Percentiles rank a stretch among this genome's conserved stretches.
Evolutionary conservation across 495 filamentous ascomycete genomes (phyloP).

Genomic region (Podospora comata): DNA sequence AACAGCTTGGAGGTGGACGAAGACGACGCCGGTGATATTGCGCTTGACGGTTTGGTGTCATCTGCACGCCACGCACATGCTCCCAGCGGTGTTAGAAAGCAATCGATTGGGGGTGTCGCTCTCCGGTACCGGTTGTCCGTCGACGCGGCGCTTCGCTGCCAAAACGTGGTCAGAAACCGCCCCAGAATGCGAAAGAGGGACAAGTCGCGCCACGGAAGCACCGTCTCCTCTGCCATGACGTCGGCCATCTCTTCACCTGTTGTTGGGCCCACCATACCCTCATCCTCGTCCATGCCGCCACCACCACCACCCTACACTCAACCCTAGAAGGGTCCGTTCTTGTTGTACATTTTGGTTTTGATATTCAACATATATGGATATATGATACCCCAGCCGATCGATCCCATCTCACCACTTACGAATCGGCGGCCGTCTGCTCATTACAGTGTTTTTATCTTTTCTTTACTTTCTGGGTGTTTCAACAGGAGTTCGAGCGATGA

Average conservation of each 20-base stretch:
- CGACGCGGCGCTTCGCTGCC: slow-evolving; percentile 42
- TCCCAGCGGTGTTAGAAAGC: slow-evolving; percentile 37
- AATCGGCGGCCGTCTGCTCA: background rate
- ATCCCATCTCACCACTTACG: background rate
- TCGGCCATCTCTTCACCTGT: slow-evolving; percentile 23
- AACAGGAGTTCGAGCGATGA: slow-evolving; percentile 10
- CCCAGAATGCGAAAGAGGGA: slow-evolving; percentile 45
- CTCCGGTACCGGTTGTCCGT: slow-evolving; percentile 40
- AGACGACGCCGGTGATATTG: slow-evolving; percentile 21
- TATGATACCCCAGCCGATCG: background rate
- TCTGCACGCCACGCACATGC: slow-evolving; percentile 27
- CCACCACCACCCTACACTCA: background rate
- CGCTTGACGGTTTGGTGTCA: slow-evolving; percentile 20
- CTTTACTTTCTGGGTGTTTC: background rate
- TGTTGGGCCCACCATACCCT: slow-evolving; percentile 5
- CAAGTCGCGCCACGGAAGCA: slow-evolving; percentile 21
- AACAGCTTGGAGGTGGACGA: slow-evolving; percentile 4
- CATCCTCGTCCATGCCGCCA: slow-evolving; percentile 15
- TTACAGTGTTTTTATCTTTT: background rate
- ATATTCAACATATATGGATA: background rate
- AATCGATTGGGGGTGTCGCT: slow-evolving; percentile 26
- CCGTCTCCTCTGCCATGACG: slow-evolving; percentile 20
- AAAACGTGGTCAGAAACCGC: slow-evolving; percentile 40
- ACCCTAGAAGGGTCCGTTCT: background rate
- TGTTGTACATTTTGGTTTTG: background rate